Conservation (phyloP, 2,329 filamentous ascomycete genomes). For the Epichloe coenophiala region DNA sequence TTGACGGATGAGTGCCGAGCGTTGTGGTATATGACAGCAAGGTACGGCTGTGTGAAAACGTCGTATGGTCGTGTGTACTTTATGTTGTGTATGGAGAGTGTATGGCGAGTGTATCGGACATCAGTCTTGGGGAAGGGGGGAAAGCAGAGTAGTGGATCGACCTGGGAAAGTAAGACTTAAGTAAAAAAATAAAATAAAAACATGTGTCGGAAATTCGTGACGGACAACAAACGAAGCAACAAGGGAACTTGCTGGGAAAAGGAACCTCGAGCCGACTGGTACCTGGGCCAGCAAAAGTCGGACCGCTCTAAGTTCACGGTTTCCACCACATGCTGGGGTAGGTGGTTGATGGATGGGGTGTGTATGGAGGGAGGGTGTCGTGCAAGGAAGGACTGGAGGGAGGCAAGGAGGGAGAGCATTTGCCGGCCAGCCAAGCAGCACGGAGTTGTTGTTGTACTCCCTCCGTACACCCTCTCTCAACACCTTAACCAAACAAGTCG, state of each 20-base stretch:
- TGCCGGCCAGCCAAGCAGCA: too few species aligned
- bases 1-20: not conserved
- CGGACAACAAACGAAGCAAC: constrained; percentile 3
- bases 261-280: constrained; percentile 9
- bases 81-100: not conserved
- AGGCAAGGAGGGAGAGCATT: too few species aligned
- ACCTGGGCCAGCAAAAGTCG: constrained; percentile 1
- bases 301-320: too few species aligned
- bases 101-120: not conserved
- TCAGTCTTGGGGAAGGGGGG: not conserved
- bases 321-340: not conserved
- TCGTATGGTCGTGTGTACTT: not conserved
- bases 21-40: not conserved
- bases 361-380: not conserved
- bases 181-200: not conserved
- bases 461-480: too few species aligned
- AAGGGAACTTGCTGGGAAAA: constrained; percentile 3
- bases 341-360: not conserved
- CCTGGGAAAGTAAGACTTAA: constrained; percentile 3
- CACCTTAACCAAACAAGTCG: too few species aligned
- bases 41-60: not conserved
- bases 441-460: too few species aligned
- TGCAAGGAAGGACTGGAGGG: too few species aligned
- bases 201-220: constrained; percentile 3
- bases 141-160: not conserved